Evolutionary conservation across 345 rosid species (phyloP), one percentile per base, ranked within the genome.

Genomic region (Linum trigynum): DNA sequence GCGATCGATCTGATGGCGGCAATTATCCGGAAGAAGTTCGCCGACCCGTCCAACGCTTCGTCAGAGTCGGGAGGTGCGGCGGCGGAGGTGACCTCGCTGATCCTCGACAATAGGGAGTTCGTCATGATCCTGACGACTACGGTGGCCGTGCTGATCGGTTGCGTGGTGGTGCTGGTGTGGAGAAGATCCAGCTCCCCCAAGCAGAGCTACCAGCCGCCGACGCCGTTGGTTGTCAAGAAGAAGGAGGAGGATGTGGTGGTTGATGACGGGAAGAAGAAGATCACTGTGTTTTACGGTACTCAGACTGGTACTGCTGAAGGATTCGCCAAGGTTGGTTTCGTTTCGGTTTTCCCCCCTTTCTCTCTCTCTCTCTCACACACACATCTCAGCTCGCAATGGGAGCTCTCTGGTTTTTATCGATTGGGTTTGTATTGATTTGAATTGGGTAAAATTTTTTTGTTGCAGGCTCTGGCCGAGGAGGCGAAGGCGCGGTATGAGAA

Each of bases 271-370:
- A 82, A 80, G 81, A 83, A 73, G 15, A 79, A 81, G 61, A 88
- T 88, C 70, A 76, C 88, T 57, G 71, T 88, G 62, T 79, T 88
- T 68, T 88, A 75, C 64, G 96, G 92, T 62, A 88, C 96, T 5
- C 96, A 88, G 77, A 88, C 96, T 43, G 96, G 96, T 45, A 89
- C 91, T 0, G 92, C 96, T 2, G 96, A 84, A 69, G 96, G 92
- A 35, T 86, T 89, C 63, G 84, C 96, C 36, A 89, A 86, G 90
- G 92, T 89, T 50, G 17, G 3, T 38, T 32, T 17, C 17, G 8
- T 10, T 59, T 15, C 35, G 5, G 9, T 51, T 11, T 41, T 40
- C 3, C 17, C 0, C 38, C 10, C 38, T 35, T 53, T 16, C 40
- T 5, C 10, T 43, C 10, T 2, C 1, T 7, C 51, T 15, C 4